Evolutionary conservation across 1,139 yeast species (phyloP), one percentile per base, ranked within the genome.

Genomic region (Magnusiomyces sp.): DNA sequence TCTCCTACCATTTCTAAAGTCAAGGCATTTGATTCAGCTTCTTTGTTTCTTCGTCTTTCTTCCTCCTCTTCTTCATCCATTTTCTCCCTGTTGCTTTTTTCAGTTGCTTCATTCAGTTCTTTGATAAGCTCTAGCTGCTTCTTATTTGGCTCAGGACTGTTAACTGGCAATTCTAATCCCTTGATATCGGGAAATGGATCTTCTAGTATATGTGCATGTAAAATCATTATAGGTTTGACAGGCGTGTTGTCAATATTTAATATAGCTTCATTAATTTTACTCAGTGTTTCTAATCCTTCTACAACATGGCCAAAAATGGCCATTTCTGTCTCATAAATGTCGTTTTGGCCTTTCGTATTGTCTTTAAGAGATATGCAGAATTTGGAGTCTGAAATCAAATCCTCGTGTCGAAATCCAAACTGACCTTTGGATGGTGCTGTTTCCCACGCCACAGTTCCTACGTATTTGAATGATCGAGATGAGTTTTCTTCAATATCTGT

Each of bases 1-100:
- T 82, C 88, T 0, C 86, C 87, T 43, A 82, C 68, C 54, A 81
- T 66, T 56, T 82, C 87, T 47, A 82, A 66, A 0, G 86, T 76
- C 39, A 81, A 60, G 2, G 86, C 85, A 52, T 76, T 77, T 0
- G 79, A 67, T 23, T 71, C 64, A 1, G 79, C 73, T 40, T 71
- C 74, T 23, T 66, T 62, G 9, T 68, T 69, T 14, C 56, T 48
- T 14, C 58, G 55, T 6, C 41, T 56, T 17, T 60, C 61, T n/a
- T 54, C 64, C 16, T 58, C 64, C 16, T 54, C 61, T 47, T 50
- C 64, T 2, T 49, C 58, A 38, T 46, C 59, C 2, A 50, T 54
- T 1, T 52, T 57, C 7, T 57, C 60, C 29, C 29, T 23, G 29
- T 23, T 23, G 29, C 29, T 23, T 7, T 23, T 23, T 23, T 65